Percentiles rank a stretch among this genome's conserved stretches.
phyloP scores from a whole-genome alignment of 2,329 filamentous ascomycete genomes.

The Penicillium freii region DNA sequence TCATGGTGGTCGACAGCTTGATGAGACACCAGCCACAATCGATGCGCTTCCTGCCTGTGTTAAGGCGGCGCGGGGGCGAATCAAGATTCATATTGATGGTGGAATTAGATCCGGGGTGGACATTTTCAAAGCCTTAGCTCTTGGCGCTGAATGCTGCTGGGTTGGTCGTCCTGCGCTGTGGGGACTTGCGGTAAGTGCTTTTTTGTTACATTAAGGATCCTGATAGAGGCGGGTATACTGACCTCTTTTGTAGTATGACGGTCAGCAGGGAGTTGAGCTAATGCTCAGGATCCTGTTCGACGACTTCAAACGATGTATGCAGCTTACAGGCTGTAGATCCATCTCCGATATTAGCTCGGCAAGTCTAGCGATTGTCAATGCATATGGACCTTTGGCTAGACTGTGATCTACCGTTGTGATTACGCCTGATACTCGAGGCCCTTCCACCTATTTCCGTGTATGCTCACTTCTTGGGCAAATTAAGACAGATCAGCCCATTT shows the following conservation, averaged over 20 bases:
- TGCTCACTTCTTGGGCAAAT: conserved; percentile 5
- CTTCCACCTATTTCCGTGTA: neutral
- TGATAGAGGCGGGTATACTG: neutral
- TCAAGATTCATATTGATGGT: conserved; percentile 35
- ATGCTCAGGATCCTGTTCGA: conserved; percentile 33
- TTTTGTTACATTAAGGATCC: neutral
- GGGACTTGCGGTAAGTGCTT: conserved; percentile 34
- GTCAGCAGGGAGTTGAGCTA: conserved; percentile 33
- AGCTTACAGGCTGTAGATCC: conserved; percentile 28
- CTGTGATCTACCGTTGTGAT: neutral
- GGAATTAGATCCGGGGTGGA: conserved; percentile 36
- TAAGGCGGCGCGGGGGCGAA: conserved; percentile 31
- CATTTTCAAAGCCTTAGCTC: conserved; percentile 39
- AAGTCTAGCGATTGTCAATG: conserved; percentile 19
- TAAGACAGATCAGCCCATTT: neutral
- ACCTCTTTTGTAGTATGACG: conserved; percentile 26
- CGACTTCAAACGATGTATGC: conserved; percentile 34
- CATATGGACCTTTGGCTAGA: conserved; percentile 13
- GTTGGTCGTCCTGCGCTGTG: conserved; percentile 35
- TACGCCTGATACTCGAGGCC: neutral
- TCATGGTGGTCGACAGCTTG: conserved; percentile 40
- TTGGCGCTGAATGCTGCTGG: conserved; percentile 36
- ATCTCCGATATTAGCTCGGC: conserved; percentile 26
- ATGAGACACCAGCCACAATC: conserved; percentile 38
- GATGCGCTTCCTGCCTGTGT: conserved; percentile 35